phyloP scores from a whole-genome alignment of 495 filamentous ascomycete genomes.

The Lichina pygmaea region DNA sequence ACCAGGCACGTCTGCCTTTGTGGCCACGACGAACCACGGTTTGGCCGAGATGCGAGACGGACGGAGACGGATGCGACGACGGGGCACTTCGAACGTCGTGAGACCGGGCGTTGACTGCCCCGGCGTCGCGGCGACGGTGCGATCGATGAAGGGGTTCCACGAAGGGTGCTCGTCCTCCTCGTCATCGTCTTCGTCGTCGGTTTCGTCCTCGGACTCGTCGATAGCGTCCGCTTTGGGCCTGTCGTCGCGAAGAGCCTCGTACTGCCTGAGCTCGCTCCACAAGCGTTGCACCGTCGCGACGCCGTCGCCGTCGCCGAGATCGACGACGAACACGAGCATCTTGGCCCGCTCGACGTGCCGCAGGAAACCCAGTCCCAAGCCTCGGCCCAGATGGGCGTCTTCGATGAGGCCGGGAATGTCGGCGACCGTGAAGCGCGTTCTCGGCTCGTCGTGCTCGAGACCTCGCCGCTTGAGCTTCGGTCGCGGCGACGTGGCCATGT shows the following conservation, averaged over 20 bases:
- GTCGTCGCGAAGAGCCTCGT: constrained; percentile 37
- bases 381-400: constrained; percentile 76
- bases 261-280: constrained; percentile 73
- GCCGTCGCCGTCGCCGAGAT: constrained; percentile 54
- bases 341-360: constrained; percentile 84
- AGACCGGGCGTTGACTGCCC: neutral
- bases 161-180: no score
- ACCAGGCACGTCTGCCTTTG: constrained; percentile 64
- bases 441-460: constrained; percentile 12
- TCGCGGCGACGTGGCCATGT: constrained; percentile 7
- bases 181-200: no score
- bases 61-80: neutral
- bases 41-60: constrained; percentile 31
- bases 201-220: neutral
- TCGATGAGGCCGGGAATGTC: constrained; percentile 86
- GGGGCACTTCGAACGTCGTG: neutral
- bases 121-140: neutral
- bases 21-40: constrained; percentile 92
- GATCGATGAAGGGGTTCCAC: no score
- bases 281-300: constrained; percentile 48
- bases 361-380: constrained; percentile 73
- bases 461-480: constrained; percentile 7
- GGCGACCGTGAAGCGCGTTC: constrained; percentile 72
- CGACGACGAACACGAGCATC: constrained; percentile 79
- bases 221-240: no score